phyloP scores from a whole-genome alignment of 2,329 filamentous ascomycete genomes.

The Phialemonium atrogriseum region DNA sequence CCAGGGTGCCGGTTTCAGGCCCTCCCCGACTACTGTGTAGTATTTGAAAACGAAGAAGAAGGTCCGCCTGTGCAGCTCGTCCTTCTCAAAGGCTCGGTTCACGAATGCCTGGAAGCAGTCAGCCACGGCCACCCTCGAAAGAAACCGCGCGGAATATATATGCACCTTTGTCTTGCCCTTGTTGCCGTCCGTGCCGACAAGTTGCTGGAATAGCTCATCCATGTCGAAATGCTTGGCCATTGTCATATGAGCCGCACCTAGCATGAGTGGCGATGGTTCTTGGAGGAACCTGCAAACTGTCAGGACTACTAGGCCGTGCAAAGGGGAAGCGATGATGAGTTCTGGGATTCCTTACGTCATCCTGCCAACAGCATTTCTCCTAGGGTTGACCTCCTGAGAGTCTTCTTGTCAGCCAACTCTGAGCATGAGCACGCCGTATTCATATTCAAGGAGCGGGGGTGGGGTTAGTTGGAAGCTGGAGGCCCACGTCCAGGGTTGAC shows the following conservation, averaged over 20 bases:
- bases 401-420: slow-evolving; percentile 5
- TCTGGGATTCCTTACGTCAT: slow-evolving; percentile 50
- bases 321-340: slow-evolving; percentile 17
- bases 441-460: too few species aligned
- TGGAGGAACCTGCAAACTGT: slow-evolving; percentile 39
- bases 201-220: slow-evolving; percentile 48
- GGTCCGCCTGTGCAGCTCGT: slow-evolving; percentile 40
- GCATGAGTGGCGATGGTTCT: slow-evolving; percentile 51
- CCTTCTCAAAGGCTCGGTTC: slow-evolving; percentile 37
- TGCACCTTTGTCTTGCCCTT: slow-evolving; percentile 28
- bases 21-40: slow-evolving; percentile 50
- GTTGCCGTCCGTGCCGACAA: slow-evolving; percentile 40
- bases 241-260: slow-evolving; percentile 50
- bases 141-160: neutral
- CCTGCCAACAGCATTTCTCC: slow-evolving; percentile 39
- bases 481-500: too few species aligned
- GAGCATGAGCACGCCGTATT: too few species aligned
- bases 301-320: slow-evolving; percentile 1
- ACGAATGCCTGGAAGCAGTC: slow-evolving; percentile 29
- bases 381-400: slow-evolving; percentile 25
- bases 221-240: slow-evolving; percentile 52
- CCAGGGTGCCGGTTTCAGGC: slow-evolving; percentile 50
- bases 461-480: too few species aligned
- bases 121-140: slow-evolving; percentile 2
- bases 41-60: slow-evolving; percentile 60